Conservation (phyloP, 176 grass and related monocot species). For the Miscanthus lutarioriparius region DNA sequence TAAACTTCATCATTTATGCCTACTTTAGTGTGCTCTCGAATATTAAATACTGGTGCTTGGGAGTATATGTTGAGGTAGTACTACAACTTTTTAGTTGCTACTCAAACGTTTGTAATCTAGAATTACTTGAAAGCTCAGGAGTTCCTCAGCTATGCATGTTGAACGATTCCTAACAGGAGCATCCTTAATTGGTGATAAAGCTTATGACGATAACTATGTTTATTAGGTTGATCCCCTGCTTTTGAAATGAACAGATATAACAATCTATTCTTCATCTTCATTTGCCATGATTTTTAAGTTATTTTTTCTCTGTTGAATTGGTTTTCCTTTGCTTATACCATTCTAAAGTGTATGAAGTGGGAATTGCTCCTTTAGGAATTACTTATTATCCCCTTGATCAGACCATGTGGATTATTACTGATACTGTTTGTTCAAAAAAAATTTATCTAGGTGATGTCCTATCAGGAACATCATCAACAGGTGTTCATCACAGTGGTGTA, state of each 20-base stretch:
- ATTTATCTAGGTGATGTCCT: conserved; percentile 55
- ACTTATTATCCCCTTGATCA: not conserved
- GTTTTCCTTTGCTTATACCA: not conserved
- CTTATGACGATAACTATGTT: not conserved
- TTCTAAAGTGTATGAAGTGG: not conserved
- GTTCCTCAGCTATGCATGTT: not conserved
- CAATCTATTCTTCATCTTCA: not conserved
- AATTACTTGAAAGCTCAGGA: not conserved
- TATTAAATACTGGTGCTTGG: not conserved
- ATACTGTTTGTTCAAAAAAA: not conserved
- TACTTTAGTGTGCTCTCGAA: conserved; percentile 1
- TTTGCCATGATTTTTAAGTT: not conserved
- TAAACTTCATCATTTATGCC: not conserved
- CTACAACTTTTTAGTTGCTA: not conserved
- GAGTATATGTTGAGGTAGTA: not conserved
- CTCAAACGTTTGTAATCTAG: not conserved
- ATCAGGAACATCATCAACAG: conserved; percentile 85
- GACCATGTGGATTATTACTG: not conserved
- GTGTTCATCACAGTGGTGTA: conserved; percentile 70
- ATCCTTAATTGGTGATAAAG: not conserved
- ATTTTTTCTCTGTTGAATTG: not conserved
- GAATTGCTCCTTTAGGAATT: not conserved
- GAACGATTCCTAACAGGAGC: not conserved
- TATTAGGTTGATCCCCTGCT: not conserved
- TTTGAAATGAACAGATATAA: not conserved